Percentiles rank a stretch among this genome's conserved stretches.
phyloP scores from a whole-genome alignment of 768 basidiomycete genomes.

The Cytidiella melzeri region DNA sequence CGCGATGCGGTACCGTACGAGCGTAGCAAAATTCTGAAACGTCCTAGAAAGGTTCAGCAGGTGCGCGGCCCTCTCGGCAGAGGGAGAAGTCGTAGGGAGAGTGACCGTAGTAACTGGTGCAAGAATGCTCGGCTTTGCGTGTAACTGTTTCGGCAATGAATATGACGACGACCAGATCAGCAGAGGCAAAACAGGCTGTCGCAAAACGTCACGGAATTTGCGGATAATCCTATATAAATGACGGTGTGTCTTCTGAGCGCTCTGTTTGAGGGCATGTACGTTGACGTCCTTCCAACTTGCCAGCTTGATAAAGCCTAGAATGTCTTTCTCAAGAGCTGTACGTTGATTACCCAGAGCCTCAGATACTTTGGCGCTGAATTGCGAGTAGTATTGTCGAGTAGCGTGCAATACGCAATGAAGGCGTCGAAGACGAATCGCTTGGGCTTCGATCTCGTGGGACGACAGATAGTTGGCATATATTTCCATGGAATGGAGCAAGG shows the following conservation, averaged over 20 bases:
- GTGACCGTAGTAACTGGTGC: neutral
- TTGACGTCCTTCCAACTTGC: constrained; percentile 99
- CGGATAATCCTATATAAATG: constrained; percentile 87
- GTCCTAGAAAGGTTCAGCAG: constrained; percentile 46
- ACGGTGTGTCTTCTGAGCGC: constrained; percentile 84
- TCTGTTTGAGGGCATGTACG: constrained; percentile 86
- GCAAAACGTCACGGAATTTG: constrained; percentile 88
- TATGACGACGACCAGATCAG: constrained; percentile 18
- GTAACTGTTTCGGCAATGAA: neutral
- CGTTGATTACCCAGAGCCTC: constrained; percentile 52
- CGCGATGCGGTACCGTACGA: constrained; percentile 39
- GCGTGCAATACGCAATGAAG: constrained; percentile 55
- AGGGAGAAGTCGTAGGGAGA: constrained; percentile 8
- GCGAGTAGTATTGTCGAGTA: constrained; percentile 55
- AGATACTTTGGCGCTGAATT: constrained; percentile 46
- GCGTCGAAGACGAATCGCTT: constrained; percentile 21
- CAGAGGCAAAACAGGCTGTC: constrained; percentile 52
- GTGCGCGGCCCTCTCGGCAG: constrained; percentile 27
- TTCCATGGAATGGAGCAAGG: constrained; percentile 64
- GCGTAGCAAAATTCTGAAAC: constrained; percentile 39
- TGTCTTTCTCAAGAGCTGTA: constrained; percentile 64
- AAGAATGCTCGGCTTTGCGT: neutral
- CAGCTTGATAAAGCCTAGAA: constrained; percentile 82
- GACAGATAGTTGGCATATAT: constrained; percentile 34
- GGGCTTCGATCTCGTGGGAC: constrained; percentile 21